Evolutionary conservation across 208 protist species (phyloP).

Genomic region (Trypanosoma theileri): DNA sequence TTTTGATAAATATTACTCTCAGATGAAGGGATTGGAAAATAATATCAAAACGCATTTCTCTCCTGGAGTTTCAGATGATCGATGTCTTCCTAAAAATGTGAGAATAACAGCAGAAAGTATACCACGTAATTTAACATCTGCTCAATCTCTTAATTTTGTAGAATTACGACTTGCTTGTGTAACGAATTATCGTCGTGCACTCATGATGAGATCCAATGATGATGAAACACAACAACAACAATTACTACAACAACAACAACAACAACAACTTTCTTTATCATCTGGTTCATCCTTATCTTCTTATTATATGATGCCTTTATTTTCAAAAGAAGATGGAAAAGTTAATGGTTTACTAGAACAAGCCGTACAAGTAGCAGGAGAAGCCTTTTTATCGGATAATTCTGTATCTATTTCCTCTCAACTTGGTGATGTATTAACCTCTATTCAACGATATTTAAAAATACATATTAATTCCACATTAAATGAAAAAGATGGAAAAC

Average conservation of each 20-base stretch:
- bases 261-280: neutral
- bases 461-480: neutral
- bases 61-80: slow-evolving; percentile 37
- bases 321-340: slow-evolving; percentile 9
- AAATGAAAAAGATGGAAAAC: neutral
- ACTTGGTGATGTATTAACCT: slow-evolving; percentile 17
- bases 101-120: slow-evolving; percentile 13
- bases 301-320: neutral
- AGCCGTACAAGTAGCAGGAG: neutral
- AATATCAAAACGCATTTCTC: slow-evolving; percentile 50
- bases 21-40: slow-evolving; percentile 36
- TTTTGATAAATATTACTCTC: slow-evolving; percentile 36
- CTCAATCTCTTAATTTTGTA: slow-evolving; percentile 70
- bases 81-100: slow-evolving; percentile 22
- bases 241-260: too few species aligned
- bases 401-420: neutral
- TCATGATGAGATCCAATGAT: neutral
- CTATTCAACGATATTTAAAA: slow-evolving; percentile 9
- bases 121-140: slow-evolving; percentile 38
- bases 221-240: neutral
- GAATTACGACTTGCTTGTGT: slow-evolving; percentile 36
- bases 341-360: slow-evolving; percentile 9
- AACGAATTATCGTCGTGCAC: slow-evolving; percentile 25
- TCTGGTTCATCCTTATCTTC: neutral
- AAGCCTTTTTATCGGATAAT: neutral